Evolutionary conservation across 208 protist genomes (phyloP), one percentile per base, ranked within the genome.

Genomic region (Leishmania amazonensis): DNA sequence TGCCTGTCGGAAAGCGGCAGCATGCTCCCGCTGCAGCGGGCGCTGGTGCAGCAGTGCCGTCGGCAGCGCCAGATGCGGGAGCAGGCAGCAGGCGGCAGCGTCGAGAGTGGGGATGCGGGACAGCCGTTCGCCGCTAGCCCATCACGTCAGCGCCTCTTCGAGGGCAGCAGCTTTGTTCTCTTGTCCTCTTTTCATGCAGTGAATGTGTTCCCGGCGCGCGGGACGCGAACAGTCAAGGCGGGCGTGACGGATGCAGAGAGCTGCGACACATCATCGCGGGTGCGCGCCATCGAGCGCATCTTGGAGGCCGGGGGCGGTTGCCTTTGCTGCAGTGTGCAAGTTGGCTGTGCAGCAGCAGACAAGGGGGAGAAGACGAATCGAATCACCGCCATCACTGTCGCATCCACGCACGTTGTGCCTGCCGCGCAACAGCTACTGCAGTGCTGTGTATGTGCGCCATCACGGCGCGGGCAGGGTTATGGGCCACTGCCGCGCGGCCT

Each of bases 41-140:
- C 67, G 13, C 38, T 86, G 13, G 62, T 80, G 24, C 72, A 68
- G 75, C 83, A 86, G 83, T 83, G 83, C 31, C 78, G 78, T 7
- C 49, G 73, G 31, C 78, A 76, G 64, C 83, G 77, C 8, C 78
- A 82, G 31, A 68, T 64, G 3, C 71, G 62, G 17, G 58, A 79
- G 53, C 73, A 21, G 73, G 47, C 53, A 67, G 57, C 40, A n/a
- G 28, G 40, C 24, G 24, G 57, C 17, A 51, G 38, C 51, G 58
- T 47, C 1, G 58, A 24, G 24, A 31, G 28, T 51, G 54, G 51
- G 7, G 24, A 58, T 31, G 49, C 31, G 35, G 51, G n/a, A 2
- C 28, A 31, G 51, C 2, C n/a, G 3, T 4, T 9, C 35, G 31
- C 49, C 51, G 15, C 13, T 62, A 15, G 51, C 51, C 51, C 2